Evolutionary conservation across 2,329 filamentous ascomycete genomes (phyloP).

Genomic region (Pestalotiopsis fici): DNA sequence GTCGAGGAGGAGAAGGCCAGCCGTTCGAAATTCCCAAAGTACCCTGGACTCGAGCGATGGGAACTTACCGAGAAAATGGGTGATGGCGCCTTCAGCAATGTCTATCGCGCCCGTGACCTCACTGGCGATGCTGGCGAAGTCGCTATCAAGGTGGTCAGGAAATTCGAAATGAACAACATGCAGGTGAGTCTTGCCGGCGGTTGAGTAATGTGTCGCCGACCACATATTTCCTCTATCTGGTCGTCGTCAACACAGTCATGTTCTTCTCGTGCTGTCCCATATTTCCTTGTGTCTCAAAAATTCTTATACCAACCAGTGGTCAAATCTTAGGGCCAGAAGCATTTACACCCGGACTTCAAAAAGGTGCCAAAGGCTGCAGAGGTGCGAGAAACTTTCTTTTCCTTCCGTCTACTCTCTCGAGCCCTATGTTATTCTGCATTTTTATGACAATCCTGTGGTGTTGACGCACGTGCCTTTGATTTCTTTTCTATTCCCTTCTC

Average conservation of each 20-base stretch:
- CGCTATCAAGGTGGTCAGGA: constrained; percentile 97
- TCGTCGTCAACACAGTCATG: constrained; percentile 15
- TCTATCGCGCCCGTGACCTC: constrained; percentile 83
- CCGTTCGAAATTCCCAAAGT: constrained; percentile 81
- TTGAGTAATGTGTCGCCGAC: constrained; percentile 26
- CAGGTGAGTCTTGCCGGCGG: constrained; percentile 73
- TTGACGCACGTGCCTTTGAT: constrained; percentile 1
- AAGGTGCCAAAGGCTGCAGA: constrained; percentile 94
- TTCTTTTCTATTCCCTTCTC: constrained; percentile 25
- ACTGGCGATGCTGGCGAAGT: constrained; percentile 75
- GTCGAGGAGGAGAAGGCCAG: constrained; percentile 89
- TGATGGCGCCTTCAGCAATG: constrained; percentile 97
- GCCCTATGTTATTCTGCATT: background rate
- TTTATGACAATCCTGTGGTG: background rate
- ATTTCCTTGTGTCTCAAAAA: constrained; percentile 28
- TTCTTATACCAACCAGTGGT: constrained; percentile 55
- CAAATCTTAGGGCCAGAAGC: constrained; percentile 75
- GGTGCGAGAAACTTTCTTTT: constrained; percentile 69
- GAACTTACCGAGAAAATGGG: constrained; percentile 95
- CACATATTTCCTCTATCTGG: constrained; percentile 16
- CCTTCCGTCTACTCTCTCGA: constrained; percentile 26
- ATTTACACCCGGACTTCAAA: constrained; percentile 95
- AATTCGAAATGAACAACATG: constrained; percentile 98
- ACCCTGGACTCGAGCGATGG: constrained; percentile 85
- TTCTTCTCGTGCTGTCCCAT: constrained; percentile 11